These are phyloP conservation scores for Apiotrichum veenhuisii DNA, from an alignment of 1,284 basidiomycete species.

Conservation along the genomic window DNA sequence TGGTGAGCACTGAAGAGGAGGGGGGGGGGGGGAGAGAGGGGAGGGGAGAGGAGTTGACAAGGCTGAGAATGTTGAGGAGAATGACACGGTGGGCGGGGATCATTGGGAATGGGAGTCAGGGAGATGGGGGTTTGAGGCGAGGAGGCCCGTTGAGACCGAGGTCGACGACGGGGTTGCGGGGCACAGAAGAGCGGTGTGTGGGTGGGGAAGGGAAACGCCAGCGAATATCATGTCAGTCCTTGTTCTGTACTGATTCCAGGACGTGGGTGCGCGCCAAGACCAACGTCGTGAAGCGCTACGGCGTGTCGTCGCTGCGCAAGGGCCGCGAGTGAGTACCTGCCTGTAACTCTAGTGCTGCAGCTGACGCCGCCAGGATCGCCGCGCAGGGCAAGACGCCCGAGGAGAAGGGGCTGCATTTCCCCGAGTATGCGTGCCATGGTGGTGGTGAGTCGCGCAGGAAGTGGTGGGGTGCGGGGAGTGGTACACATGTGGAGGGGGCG, in stretches of 20 bases:
- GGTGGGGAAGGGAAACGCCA: too few relatives aligned
- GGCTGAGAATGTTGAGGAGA: too few relatives aligned
- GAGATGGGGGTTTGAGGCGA: too few relatives aligned
- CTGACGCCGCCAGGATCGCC: conserved; percentile 12
- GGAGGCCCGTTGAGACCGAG: too few relatives aligned
- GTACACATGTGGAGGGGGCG: neutral
- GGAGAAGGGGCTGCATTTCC: conserved; percentile 30
- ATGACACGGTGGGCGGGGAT: neutral
- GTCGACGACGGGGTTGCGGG: too few relatives aligned
- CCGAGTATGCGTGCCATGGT: conserved; percentile 44
- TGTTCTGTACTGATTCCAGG: conserved; percentile 21
- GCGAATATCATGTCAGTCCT: too few relatives aligned
- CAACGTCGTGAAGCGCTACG: conserved; percentile 41
- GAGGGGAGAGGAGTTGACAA: too few relatives aligned
- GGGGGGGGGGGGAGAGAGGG: too few relatives aligned
- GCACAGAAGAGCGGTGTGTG: too few relatives aligned
- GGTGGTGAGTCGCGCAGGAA: conserved; percentile 38
- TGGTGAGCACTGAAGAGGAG: conserved; percentile 24
- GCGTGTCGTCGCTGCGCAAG: conserved; percentile 39
- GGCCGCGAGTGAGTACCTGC: conserved; percentile 32
- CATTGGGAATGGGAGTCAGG: neutral
- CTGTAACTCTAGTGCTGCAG: too few relatives aligned
- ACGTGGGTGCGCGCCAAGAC: conserved; percentile 43
- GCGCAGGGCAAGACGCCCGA: conserved; percentile 29
- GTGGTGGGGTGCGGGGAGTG: too few relatives aligned